Conservation (phyloP, 2,329 filamentous ascomycete species). For the Cordyceps cateniannulata region DNA sequence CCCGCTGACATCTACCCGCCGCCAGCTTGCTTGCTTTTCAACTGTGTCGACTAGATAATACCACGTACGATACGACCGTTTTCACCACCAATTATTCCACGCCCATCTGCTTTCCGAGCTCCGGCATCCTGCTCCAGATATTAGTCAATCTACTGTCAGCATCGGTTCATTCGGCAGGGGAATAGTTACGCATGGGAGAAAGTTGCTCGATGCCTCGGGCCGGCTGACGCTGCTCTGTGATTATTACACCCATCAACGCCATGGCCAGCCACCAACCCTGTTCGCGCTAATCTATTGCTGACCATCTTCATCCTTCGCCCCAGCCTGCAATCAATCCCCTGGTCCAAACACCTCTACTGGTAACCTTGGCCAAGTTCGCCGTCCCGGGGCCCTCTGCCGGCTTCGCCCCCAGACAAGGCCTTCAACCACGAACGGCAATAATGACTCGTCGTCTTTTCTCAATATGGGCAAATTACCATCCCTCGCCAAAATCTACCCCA, state of each 20-base stretch:
- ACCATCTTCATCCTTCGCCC: slow-evolving; percentile 5
- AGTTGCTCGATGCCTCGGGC: background rate
- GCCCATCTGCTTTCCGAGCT: background rate
- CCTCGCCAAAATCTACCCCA: background rate
- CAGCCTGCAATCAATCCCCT: background rate
- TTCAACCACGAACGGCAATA: background rate
- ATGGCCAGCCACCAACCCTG: background rate
- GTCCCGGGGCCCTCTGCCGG: background rate
- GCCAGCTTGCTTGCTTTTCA: background rate
- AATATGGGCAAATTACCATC: background rate
- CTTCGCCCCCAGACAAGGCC: background rate
- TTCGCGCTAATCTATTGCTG: slow-evolving; percentile 8
- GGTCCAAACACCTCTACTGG: background rate
- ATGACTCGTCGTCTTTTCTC: background rate
- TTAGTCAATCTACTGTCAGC: background rate
- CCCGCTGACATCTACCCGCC: background rate
- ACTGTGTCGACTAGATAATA: background rate
- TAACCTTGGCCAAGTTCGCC: background rate
- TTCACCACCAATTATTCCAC: background rate
- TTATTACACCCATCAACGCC: background rate
- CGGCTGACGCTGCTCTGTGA: background rate
- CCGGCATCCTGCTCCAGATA: background rate
- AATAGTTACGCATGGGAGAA: background rate
- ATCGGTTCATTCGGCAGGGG: background rate
- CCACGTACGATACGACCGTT: background rate